Conservation (phyloP, 305 asterid species). For the Solanum hybrid region DNA sequence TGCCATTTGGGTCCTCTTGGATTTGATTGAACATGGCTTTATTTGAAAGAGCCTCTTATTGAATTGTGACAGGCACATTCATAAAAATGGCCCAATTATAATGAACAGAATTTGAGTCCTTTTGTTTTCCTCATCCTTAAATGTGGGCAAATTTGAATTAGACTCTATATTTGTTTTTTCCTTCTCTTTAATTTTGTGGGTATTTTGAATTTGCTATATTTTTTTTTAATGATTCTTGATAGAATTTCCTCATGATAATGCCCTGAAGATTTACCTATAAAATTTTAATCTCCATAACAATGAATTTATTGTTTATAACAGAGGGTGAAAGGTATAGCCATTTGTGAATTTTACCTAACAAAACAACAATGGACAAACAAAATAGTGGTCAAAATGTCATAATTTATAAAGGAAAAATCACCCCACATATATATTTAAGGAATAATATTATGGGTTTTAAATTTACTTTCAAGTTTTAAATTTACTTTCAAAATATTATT, state of each 20-base stretch:
- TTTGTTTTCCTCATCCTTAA: not conserved
- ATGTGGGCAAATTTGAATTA: not conserved
- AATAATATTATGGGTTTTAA: no score
- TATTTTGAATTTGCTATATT: no score
- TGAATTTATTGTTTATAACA: not conserved
- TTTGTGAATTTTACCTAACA: not conserved
- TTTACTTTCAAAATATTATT: no score
- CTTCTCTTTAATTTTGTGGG: not conserved
- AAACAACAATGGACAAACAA: not conserved
- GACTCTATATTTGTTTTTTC: not conserved
- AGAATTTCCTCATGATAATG: not conserved
- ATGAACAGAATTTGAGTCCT: not conserved
- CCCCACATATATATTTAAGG: no score
- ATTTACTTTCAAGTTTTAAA: no score
- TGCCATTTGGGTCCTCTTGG: not conserved
- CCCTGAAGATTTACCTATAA: not conserved
- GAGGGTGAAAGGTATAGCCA: not conserved
- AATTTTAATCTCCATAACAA: not conserved
- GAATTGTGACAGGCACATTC: not conserved
- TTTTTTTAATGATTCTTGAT: not conserved
- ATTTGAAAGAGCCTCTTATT: not conserved
- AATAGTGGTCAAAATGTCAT: not conserved
- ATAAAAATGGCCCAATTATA: not conserved
- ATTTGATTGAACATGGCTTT: not conserved
- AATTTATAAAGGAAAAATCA: not conserved